These are phyloP conservation scores for Candida labiduridarum DNA, from an alignment of 1,139 yeast genomes.

Conservation along the genomic window DNA sequence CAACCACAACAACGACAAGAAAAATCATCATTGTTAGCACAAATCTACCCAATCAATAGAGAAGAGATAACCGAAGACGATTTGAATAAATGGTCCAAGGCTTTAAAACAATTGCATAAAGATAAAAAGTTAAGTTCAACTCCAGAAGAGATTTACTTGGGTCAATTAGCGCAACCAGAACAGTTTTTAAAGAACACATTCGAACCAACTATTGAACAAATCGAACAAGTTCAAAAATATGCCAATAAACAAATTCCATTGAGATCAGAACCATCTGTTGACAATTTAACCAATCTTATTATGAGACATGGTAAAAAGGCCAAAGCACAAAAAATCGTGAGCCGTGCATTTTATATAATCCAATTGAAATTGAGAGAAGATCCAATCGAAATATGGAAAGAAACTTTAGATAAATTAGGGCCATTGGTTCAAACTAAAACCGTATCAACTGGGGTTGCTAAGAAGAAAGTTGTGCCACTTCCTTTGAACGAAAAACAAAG, in stretches of 20 bases:
- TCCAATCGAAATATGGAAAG: slow-evolving; percentile 75
- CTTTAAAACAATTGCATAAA: slow-evolving; percentile 58
- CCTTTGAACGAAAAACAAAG: slow-evolving; percentile 85
- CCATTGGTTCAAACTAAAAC: slow-evolving; percentile 83
- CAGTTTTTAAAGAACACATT: slow-evolving; percentile 42
- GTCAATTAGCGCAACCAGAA: slow-evolving; percentile 38
- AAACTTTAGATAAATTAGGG: slow-evolving; percentile 77
- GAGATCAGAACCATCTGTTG: slow-evolving; percentile 67
- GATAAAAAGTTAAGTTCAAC: slow-evolving; percentile 36
- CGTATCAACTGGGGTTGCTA: slow-evolving; percentile 83
- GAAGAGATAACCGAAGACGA: slow-evolving; percentile 51
- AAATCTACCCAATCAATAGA: slow-evolving; percentile 43
- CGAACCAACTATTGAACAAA: slow-evolving; percentile 63
- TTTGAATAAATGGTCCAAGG: slow-evolving; percentile 67
- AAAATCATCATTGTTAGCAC: slow-evolving; percentile 10
- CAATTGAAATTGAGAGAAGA: slow-evolving; percentile 70
- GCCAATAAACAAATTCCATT: slow-evolving; percentile 61
- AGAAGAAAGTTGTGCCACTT: slow-evolving; percentile 76
- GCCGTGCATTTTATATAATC: slow-evolving; percentile 79
- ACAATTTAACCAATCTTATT: slow-evolving; percentile 79
- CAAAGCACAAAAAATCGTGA: slow-evolving; percentile 71
- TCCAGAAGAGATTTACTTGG: slow-evolving; percentile 48
- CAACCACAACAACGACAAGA: too few relatives aligned
- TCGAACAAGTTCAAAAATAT: slow-evolving; percentile 53
- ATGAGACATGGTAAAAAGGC: slow-evolving; percentile 94